Evolutionary conservation across 441 rosid genomes (phyloP).

Genomic region (Gossypium aridum): DNA sequence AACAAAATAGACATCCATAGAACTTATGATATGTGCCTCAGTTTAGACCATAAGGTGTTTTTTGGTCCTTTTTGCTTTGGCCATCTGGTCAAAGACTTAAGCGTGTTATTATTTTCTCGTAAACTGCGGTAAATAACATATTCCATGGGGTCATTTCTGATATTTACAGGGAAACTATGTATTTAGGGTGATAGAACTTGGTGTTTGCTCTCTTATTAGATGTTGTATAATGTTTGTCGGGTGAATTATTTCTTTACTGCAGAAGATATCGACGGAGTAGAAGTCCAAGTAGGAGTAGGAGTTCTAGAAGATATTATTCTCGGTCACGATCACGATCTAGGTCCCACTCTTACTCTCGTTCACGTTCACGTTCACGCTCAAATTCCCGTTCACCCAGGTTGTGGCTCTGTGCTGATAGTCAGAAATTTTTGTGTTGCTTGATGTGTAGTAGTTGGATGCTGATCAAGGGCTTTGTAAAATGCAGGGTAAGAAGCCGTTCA

Average conservation of each 20-base stretch:
- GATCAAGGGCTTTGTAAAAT: neutral
- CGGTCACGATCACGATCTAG: conserved; percentile 43
- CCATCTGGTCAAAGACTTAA: neutral
- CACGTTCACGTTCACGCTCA: conserved; percentile 34
- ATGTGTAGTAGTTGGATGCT: neutral
- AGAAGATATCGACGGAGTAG: conserved; percentile 1
- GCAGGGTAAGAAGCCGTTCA: conserved; percentile 69
- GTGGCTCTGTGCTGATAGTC: neutral
- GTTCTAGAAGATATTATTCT: conserved; percentile 47
- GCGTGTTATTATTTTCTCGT: neutral
- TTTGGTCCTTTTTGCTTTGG: neutral
- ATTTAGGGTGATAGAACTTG: neutral
- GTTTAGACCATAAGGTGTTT: neutral
- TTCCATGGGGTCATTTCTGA: neutral
- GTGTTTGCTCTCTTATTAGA: neutral
- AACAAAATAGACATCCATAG: neutral
- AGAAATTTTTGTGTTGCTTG: neutral
- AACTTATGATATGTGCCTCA: neutral
- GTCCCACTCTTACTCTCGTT: conserved; percentile 27
- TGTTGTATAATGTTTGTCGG: neutral
- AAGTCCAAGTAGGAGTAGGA: conserved; percentile 48
- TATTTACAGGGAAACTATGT: neutral
- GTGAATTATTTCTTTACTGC: neutral
- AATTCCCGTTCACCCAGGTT: conserved; percentile 71
- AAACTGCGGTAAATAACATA: neutral